Evolutionary conservation across 768 basidiomycete species (phyloP), one percentile per base, ranked within the genome.

Genomic region (Clavulina sp.): DNA sequence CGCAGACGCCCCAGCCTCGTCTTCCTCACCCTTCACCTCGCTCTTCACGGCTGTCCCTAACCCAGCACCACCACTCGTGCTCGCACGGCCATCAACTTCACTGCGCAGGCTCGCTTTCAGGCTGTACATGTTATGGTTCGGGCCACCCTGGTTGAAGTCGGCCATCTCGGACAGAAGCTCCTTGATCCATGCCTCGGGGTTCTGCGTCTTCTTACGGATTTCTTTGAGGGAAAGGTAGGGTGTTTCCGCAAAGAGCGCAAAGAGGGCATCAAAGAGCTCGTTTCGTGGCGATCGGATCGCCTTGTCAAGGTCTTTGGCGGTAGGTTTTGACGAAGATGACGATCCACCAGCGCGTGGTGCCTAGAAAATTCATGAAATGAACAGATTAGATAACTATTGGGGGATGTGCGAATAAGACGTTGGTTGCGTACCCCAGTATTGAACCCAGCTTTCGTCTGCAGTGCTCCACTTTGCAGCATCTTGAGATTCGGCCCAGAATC

Each of bases 211-310:
- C 34, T 62, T 58, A 34, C 58, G 60, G 48, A 64, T 56, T 3
- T 55, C 54, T 54, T 63, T 63, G 43, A 64, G 50, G 21, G 57
- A 53, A 68, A 67, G 70, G 58, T 69, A 69, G 5, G 61, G 62
- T 13, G 13, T 9, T 41, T 63, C 56, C 7, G 57, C 50, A 58
- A 70, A 71, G 3, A 62, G 58, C 0, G 51, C 33, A 57, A 65
- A 66, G 36, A 71, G 57, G 31, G 63, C 52, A 56, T 70, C 67
- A 55, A 64, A 59, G 13, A 71, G 61, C 51, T 69, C 65, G 55
- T 64, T 61, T n/a, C 62, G 57, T 3, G 65, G 64, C 24, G 68
- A 28, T 18, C 48, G 13, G 19, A 36, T 19, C 13, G 24, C 13
- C 43, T 16, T 9, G 43, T 16, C 13, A 9, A 1, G 13, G 9